Percentiles rank a stretch among this genome's conserved stretches.
phyloP scores from a whole-genome alignment of 106 monocot species.

The Chionographis japonica region DNA sequence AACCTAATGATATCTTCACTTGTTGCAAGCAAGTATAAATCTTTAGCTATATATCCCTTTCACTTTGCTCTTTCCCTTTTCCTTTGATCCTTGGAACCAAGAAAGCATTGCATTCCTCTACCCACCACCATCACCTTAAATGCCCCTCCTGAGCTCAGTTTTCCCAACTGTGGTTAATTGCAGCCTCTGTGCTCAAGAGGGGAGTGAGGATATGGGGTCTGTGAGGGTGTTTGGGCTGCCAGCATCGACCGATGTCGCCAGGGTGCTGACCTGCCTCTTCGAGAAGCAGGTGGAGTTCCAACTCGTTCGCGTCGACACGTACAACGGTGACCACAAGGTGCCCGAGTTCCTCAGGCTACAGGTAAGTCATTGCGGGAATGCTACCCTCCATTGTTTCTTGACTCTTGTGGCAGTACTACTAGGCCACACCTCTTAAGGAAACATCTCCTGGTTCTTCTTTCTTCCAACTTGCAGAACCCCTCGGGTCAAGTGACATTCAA shows the following conservation, averaged over 20 bases:
- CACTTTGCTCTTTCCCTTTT: constrained; percentile 7
- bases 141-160: neutral
- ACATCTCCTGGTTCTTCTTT: neutral
- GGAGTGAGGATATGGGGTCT: constrained; percentile 2
- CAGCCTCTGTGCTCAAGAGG: neutral
- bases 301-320: constrained; percentile 26
- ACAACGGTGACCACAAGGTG: constrained; percentile 18
- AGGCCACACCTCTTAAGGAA: neutral
- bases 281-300: constrained; percentile 35
- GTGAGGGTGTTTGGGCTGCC: constrained; percentile 36
- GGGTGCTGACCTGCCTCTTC: constrained; percentile 38
- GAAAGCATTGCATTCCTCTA: constrained; percentile 19
- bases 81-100: constrained; percentile 14
- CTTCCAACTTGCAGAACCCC: neutral
- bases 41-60: constrained; percentile 6
- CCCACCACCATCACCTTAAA: neutral
- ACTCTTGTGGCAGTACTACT: too few relatives aligned
- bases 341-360: constrained; percentile 33
- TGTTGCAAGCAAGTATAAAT: neutral
- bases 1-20: too few relatives aligned
- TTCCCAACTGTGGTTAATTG: neutral
- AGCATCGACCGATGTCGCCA: constrained; percentile 26
- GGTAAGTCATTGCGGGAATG: constrained; percentile 4
- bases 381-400: neutral
- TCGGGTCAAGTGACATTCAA: neutral